A percentile compares a stretch with the other conserved stretches of the same genome.
phyloP scores from a whole-genome alignment of 768 basidiomycete species.

The Mycena galericulata region DNA sequence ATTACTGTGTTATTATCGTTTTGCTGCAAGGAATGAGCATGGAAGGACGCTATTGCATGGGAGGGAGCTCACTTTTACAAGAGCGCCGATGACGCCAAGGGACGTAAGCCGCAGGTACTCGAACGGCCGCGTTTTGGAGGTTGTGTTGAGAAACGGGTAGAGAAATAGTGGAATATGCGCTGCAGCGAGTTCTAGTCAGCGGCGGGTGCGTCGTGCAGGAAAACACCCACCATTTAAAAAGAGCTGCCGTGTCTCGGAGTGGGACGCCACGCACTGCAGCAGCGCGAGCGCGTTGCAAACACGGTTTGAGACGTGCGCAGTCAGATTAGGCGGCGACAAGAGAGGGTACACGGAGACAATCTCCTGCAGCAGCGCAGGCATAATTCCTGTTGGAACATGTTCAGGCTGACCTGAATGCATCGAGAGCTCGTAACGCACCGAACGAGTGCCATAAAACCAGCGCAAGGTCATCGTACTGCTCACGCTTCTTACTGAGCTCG shows the following conservation, averaged over 20 bases:
- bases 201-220: slow-evolving; percentile 33
- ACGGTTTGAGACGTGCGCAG: slow-evolving; percentile 97
- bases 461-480: slow-evolving; percentile 98
- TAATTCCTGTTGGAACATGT: slow-evolving; percentile 75
- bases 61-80: slow-evolving; percentile 83
- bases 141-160: slow-evolving; percentile 99
- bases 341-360: slow-evolving; percentile 98
- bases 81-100: slow-evolving; percentile 98
- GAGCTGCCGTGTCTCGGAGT: slow-evolving; percentile 93
- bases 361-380: slow-evolving; percentile 97
- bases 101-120: slow-evolving; percentile 99
- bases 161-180: slow-evolving; percentile 98
- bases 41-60: background rate
- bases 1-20: slow-evolving; percentile 99
- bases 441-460: slow-evolving; percentile 99
- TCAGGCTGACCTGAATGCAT: slow-evolving; percentile 6
- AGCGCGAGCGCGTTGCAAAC: slow-evolving; percentile 99
- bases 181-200: slow-evolving; percentile 72
- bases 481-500: slow-evolving; percentile 98
- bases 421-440: slow-evolving; percentile 61
- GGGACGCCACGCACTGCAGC: slow-evolving; percentile 97
- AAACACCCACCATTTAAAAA: slow-evolving; percentile 86
- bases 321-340: slow-evolving; percentile 94
- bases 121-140: slow-evolving; percentile 98
- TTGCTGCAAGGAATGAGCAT: slow-evolving; percentile 68